Evolutionary conservation across 2,329 filamentous ascomycete species (phyloP), one percentile per base, ranked within the genome.

Genomic region (Colletotrichum abscissum): DNA sequence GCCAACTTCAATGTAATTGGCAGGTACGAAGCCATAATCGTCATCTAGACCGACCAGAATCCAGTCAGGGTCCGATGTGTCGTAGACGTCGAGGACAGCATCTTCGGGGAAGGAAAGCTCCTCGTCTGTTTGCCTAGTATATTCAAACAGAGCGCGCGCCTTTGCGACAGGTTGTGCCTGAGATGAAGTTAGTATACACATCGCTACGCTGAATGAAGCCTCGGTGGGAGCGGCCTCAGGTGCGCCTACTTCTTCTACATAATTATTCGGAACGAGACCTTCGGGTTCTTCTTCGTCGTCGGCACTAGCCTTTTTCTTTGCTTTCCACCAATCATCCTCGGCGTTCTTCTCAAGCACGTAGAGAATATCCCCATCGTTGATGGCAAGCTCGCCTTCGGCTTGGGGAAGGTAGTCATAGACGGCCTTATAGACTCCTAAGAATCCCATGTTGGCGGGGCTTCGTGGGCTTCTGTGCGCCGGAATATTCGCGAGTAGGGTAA

Each of bases 101-200:
- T 98, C 95, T 85, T 99, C 97, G 62, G 94, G 90, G 81, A 99
- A 98, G 28, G 96, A 98, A 11, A 99, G 88, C 84, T 99, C 97
- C 84, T 99, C 97, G 80, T 99, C 97, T 28, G 97, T 99, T 85
- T 99, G 97, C 78, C 96, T 91, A 63, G 94, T 94, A 82, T 99
- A 99, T 82, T 99, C 97, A 86, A 96, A 99, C n/a, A 98, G 90
- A n/a, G 97, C 94, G 82, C 93, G 95, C 63, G 96, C 97, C 77
- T 92, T 88, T 16, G 64, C 76, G 75, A 88, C 81, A 26, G 92
- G 90, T 81, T 86, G 84, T 71, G 91, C 89, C 88, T 92, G 76
- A 67, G 49, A 26, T 14, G 9, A 8, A 19, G 16, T 67, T 49
- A 72, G 63, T 11, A 38, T 57, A n/a, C 67, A 56, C 14, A 49